phyloP scores from a whole-genome alignment of 768 basidiomycete genomes.

The Leccinum rimulosum region DNA sequence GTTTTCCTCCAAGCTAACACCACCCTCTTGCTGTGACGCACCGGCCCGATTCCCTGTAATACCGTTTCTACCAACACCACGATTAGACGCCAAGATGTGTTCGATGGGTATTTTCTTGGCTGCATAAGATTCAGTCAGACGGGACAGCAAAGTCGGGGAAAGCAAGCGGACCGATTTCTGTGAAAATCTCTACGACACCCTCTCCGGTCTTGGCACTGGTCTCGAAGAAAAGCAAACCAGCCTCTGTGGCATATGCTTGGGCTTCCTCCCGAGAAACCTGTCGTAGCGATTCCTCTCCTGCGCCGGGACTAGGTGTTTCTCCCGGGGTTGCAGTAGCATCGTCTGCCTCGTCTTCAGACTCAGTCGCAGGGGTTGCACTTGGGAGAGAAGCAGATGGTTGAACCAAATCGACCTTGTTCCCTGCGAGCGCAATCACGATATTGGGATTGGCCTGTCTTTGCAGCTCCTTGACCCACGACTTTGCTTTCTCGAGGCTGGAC shows the following conservation, averaged over 20 bases:
- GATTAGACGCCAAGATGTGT: slow-evolving; percentile 84
- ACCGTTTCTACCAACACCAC: slow-evolving; percentile 62
- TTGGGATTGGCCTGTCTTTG: slow-evolving; percentile 99
- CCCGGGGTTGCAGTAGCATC: slow-evolving; percentile 89
- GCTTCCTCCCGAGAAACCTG: slow-evolving; percentile 96
- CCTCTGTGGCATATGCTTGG: slow-evolving; percentile 92
- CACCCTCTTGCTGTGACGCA: slow-evolving; percentile 47
- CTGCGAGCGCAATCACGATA: slow-evolving; percentile 97
- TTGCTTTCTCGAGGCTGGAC: slow-evolving; percentile 94
- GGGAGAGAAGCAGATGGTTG: slow-evolving; percentile 58
- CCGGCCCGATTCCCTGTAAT: slow-evolving; percentile 51
- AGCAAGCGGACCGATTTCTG: slow-evolving; percentile 80
- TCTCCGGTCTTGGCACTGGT: slow-evolving; percentile 97
- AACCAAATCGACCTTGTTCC: slow-evolving; percentile 95
- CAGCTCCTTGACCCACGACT: slow-evolving; percentile 99
- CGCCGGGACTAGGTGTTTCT: slow-evolving; percentile 51
- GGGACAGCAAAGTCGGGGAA: background rate
- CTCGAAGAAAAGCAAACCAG: slow-evolving; percentile 95
- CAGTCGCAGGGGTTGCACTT: slow-evolving; percentile 45
- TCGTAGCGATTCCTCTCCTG: slow-evolving; percentile 68
- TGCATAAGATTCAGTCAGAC: slow-evolving; percentile 26
- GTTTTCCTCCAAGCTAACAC: slow-evolving; percentile 71
- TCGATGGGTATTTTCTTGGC: slow-evolving; percentile 92
- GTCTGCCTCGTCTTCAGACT: slow-evolving; percentile 86
- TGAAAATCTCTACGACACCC: slow-evolving; percentile 94